Conservation (phyloP, 257 asterid genomes). For the Verbena officinalis region DNA sequence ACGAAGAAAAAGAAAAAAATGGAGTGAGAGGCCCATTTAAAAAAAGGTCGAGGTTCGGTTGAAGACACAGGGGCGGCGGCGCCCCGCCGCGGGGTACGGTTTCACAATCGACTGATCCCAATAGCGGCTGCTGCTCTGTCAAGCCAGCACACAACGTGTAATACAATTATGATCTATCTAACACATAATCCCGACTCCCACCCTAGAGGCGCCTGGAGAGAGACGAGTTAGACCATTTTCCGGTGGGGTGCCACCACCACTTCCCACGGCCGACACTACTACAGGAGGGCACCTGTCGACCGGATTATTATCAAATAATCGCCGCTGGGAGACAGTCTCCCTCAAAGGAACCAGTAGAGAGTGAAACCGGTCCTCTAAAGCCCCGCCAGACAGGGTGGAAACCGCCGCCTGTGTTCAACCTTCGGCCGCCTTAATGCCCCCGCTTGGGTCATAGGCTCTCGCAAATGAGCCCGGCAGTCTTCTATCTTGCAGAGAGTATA, state of each 20-base stretch:
- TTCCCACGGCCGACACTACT: conserved; percentile 4
- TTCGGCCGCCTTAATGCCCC: conserved; percentile 36
- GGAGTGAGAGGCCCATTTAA: no score
- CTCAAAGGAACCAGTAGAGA: neutral
- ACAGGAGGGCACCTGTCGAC: conserved; percentile 5
- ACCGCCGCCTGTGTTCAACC: neutral
- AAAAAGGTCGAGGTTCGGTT: conserved; percentile 33
- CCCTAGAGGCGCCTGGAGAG: neutral
- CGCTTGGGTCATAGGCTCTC: conserved; percentile 26
- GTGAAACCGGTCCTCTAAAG: neutral
- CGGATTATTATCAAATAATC: neutral
- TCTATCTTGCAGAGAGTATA: neutral
- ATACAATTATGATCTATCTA: neutral
- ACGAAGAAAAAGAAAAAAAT: no score
- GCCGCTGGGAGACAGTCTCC: neutral
- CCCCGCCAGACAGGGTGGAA: neutral
- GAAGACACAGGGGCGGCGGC: neutral
- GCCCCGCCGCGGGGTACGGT: neutral
- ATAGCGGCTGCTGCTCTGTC: conserved; percentile 35
- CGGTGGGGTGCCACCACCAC: conserved; percentile 23
- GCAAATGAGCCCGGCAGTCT: conserved; percentile 15
- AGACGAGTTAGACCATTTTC: neutral
- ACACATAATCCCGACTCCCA: no score
- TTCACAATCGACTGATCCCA: neutral
- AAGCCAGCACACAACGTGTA: conserved; percentile 21